Evolutionary conservation across 768 basidiomycete species (phyloP).

Genomic region (Kwoniella bestiolae): DNA sequence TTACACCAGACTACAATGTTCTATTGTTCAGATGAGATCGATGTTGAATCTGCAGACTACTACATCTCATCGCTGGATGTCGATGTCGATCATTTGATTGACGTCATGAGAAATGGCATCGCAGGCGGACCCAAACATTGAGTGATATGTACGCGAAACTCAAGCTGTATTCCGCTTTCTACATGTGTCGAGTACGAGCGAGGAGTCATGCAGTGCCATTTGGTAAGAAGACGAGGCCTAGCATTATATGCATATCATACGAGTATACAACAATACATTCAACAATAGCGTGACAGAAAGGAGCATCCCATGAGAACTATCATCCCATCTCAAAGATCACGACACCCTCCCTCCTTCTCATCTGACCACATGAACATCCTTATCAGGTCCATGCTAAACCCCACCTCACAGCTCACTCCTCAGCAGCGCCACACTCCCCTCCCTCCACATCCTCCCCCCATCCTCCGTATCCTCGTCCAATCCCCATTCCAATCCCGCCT

Average conservation of each 20-base stretch:
- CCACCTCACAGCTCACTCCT: constrained; percentile 6
- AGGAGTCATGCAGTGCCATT: too few species aligned
- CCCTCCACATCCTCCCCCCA: constrained; percentile 38
- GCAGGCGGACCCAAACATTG: background rate
- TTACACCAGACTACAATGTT: background rate
- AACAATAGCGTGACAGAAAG: too few species aligned
- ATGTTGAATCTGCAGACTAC: background rate
- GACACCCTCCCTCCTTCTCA: too few species aligned
- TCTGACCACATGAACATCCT: too few species aligned
- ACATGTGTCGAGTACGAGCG: too few species aligned
- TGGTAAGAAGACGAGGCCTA: too few species aligned
- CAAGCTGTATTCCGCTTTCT: too few species aligned
- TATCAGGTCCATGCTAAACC: too few species aligned
- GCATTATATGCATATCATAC: too few species aligned
- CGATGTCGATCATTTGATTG: background rate
- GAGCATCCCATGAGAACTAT: too few species aligned
- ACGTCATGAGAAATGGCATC: background rate
- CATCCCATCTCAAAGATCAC: too few species aligned
- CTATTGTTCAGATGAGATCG: background rate
- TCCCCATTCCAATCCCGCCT: constrained; percentile 48
- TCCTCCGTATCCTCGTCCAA: constrained; percentile 45
- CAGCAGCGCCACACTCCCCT: constrained; percentile 36
- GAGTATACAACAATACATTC: background rate
- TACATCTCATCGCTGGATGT: background rate
- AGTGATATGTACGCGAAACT: too few species aligned